phyloP scores from a whole-genome alignment of 164 flowering plant genomes.

The Chimonanthus praecox region DNA sequence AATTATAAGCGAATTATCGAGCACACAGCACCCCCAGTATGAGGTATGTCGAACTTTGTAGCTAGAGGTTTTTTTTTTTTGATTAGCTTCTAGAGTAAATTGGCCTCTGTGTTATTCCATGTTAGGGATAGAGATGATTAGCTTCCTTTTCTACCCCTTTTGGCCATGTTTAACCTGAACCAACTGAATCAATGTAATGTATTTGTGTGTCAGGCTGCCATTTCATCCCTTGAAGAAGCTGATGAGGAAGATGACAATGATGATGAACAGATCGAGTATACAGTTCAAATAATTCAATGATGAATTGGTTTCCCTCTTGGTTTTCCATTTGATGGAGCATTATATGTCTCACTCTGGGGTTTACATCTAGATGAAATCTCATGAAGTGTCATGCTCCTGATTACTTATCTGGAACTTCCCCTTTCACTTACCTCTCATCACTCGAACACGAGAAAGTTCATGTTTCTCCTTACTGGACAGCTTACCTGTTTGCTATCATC shows the following conservation, averaged over 20 bases:
- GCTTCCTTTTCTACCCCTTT: background rate
- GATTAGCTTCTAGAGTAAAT: no score
- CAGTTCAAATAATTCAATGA: background rate
- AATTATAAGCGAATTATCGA: conserved; percentile 35
- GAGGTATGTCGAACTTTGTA: background rate
- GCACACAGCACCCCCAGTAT: conserved; percentile 27
- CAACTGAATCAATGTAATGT: background rate
- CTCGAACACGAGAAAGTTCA: background rate
- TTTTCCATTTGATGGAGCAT: background rate
- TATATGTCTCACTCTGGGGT: background rate
- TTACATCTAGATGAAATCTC: background rate
- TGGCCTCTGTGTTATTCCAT: no score
- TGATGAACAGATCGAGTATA: background rate
- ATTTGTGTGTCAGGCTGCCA: background rate
- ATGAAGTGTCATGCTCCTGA: background rate
- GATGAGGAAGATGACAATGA: background rate
- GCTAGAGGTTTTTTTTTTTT: background rate
- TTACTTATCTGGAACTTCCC: background rate
- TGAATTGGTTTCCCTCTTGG: background rate
- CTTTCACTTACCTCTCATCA: background rate
- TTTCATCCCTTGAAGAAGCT: background rate
- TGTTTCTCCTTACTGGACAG: background rate
- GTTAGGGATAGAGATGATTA: no score
- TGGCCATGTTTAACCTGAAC: background rate
- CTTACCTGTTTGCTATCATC: no score